phyloP scores from a whole-genome alignment of 768 basidiomycete genomes.

The Lentinula boryana region DNA sequence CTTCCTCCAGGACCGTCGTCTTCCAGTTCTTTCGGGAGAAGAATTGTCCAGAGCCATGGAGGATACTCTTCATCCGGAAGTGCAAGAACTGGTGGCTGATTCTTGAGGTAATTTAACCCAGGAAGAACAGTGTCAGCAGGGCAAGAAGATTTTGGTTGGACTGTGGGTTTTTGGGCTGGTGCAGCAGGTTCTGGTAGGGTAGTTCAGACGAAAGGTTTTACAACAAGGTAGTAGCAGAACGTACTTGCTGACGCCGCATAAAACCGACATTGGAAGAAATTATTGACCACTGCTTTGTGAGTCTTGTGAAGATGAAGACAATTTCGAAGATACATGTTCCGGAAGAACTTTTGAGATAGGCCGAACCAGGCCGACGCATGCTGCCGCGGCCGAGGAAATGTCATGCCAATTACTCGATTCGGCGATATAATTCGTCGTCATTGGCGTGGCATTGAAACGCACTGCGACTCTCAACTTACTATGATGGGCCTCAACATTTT shows the following conservation, averaged over 20 bases:
- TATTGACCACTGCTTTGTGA: not conserved
- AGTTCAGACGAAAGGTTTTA: slow-evolving; percentile 1
- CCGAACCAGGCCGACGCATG: not conserved
- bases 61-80: slow-evolving; percentile 82
- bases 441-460: no score
- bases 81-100: slow-evolving; percentile 71
- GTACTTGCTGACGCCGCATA: not conserved
- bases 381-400: not conserved
- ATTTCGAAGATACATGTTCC: not conserved
- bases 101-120: slow-evolving; percentile 82
- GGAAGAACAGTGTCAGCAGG: slow-evolving; percentile 64
- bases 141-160: slow-evolving; percentile 52
- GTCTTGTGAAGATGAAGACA: not conserved
- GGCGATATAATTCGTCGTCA: no score
- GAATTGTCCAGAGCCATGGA: slow-evolving; percentile 80
- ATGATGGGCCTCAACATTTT: not conserved
- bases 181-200: not conserved
- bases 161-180: slow-evolving; percentile 5
- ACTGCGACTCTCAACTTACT: not conserved
- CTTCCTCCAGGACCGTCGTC: slow-evolving; percentile 18
- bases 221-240: not conserved
- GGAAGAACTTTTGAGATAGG: not conserved
- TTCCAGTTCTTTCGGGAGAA: slow-evolving; percentile 53
- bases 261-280: not conserved
- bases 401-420: not conserved